These are phyloP conservation scores for Solanum tacnaense DNA, from an alignment of 257 asterid species.

Conservation along the genomic window DNA sequence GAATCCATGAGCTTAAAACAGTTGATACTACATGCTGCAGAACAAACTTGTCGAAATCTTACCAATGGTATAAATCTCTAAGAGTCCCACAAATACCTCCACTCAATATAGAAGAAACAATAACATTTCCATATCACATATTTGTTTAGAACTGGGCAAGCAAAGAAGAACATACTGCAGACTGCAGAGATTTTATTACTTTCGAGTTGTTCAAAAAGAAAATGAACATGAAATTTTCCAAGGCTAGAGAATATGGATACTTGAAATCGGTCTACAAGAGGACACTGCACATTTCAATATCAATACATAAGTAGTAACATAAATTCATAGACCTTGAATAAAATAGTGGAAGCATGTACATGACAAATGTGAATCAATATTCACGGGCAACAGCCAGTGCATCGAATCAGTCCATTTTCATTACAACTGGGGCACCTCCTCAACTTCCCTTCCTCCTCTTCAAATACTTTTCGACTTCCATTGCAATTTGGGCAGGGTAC, in stretches of 20 bases:
- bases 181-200: not conserved
- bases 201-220: not conserved
- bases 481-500: slow-evolving; percentile 43
- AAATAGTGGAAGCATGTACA: not conserved
- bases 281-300: not conserved
- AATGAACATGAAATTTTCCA: not conserved
- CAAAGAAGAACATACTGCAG: not conserved
- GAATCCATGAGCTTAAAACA: not conserved
- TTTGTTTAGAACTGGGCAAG: not conserved
- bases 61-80: not conserved
- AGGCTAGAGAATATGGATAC: not conserved
- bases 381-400: slow-evolving; percentile 15
- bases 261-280: not conserved
- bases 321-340: not conserved
- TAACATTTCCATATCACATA: not conserved
- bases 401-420: slow-evolving; percentile 26
- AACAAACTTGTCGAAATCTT: not conserved
- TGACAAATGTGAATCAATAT: not conserved
- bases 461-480: slow-evolving; percentile 50
- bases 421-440: slow-evolving; percentile 18
- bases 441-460: slow-evolving; percentile 24
- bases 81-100: not conserved
- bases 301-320: not conserved
- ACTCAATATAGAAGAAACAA: not conserved
- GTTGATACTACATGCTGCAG: not conserved